Evolutionary conservation across 2,329 filamentous ascomycete genomes (phyloP), one percentile per base, ranked within the genome.

Genomic region (Colletotrichum sublineola): DNA sequence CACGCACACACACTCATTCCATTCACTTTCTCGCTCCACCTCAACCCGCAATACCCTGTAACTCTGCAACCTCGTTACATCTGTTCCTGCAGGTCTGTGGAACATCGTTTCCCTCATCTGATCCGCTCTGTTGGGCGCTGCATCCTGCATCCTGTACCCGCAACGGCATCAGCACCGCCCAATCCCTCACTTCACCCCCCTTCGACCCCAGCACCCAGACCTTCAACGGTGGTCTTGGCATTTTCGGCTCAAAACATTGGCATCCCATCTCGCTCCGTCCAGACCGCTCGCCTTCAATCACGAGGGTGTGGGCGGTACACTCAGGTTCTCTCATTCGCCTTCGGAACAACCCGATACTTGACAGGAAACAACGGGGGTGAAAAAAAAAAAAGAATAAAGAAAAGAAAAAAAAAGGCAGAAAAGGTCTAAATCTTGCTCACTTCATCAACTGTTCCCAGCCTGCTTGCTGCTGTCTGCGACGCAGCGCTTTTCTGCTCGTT

Each of bases 191-290:
- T 14, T 56, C 53, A 38, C 52, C n/a, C 55, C 52, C 46, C 48
- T 48, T 55, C 63, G 46, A 8, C 65, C 29, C 42, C 52, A 29
- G 33, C 52, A 52, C 62, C 52, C 15, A 52, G 20, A 31, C 63
- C 57, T 33, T 60, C 50, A 29, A 64, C 61, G n/a, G 46, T 55
- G n/a, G 48, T 67, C 68, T 71, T 71, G 68, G 68, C 68, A 68
- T 58, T 48, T 50, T 14, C 57, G 60, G 67, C 58, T 53, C 48
- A 57, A 38, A 53, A 36, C 65, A 68, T 68, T 71, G 68, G 68
- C 65, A 63, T 71, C 65, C 64, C 61, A 71, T 62, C 63, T 38
- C 55, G 36, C 40, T 57, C 57, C 46, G 53, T 24, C 24, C 42
- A 42, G 31, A 44, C n/a, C 53, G 48, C 38, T 38, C 40, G 60